Evolutionary conservation across 2,329 filamentous ascomycete genomes (phyloP).

Genomic region (Graphiopsis chlorocephala): DNA sequence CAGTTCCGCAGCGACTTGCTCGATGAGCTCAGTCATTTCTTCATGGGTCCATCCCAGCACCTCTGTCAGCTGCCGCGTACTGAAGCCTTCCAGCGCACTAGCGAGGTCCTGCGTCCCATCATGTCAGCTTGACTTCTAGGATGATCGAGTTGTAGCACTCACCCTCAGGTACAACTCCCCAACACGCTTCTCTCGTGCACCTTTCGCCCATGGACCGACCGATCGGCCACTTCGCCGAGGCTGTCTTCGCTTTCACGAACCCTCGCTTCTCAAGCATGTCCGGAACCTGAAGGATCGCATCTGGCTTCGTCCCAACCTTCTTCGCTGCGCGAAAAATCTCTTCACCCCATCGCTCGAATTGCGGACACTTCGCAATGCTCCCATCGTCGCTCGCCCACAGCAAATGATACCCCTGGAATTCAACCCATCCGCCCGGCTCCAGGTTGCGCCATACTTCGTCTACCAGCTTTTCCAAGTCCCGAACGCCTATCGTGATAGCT

Average conservation of each 20-base stretch:
- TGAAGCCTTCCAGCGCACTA: conserved; percentile 15
- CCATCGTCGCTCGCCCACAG: conserved; percentile 17
- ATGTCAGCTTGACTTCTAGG: neutral
- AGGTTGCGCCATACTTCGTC: conserved; percentile 18
- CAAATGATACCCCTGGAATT: conserved; percentile 18
- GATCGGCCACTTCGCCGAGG: conserved; percentile 10
- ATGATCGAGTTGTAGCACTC: neutral
- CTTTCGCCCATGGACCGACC: conserved; percentile 18
- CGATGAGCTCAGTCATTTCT: conserved; percentile 10
- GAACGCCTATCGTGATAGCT: conserved; percentile 45
- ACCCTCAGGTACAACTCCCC: conserved; percentile 11
- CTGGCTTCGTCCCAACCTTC: conserved; percentile 2
- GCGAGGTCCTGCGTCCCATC: conserved; percentile 2
- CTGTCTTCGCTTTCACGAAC: neutral
- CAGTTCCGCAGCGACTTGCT: conserved; percentile 15
- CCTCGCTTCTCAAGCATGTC: conserved; percentile 1
- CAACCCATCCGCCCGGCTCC: conserved; percentile 22
- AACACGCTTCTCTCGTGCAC: conserved; percentile 10
- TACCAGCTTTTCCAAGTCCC: conserved; percentile 39
- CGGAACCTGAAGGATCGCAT: conserved; percentile 9
- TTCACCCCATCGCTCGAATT: conserved; percentile 7
- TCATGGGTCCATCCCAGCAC: conserved; percentile 16
- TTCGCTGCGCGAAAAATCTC: neutral
- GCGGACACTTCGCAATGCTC: conserved; percentile 6
- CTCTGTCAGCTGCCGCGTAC: conserved; percentile 18